Evolutionary conservation across 192 early-diverging fungal genomes (phyloP).

Genomic region (Backusella tuberculispora): DNA sequence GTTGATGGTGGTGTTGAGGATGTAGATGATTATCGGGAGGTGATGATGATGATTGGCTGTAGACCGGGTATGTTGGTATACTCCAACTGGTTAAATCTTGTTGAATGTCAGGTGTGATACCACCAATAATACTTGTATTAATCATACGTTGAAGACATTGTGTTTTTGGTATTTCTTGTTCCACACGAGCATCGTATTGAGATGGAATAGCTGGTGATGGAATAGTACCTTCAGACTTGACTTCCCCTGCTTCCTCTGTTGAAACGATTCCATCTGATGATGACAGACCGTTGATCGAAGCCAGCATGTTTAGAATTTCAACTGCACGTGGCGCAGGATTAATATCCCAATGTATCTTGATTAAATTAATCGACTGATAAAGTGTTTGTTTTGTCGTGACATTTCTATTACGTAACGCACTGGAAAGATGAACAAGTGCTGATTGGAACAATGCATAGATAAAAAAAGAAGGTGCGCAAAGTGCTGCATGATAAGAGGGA

Average conservation of each 20-base stretch:
- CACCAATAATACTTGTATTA: conserved; percentile 25
- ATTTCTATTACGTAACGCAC: background rate
- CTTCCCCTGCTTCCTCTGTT: background rate
- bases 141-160: conserved; percentile 26
- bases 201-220: conserved; percentile 2
- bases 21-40: background rate
- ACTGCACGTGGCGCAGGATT: conserved; percentile 17
- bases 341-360: background rate
- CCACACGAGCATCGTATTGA: background rate
- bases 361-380: conserved; percentile 13
- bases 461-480: conserved; percentile 7
- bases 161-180: conserved; percentile 15
- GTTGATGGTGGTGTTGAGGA: background rate
- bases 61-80: background rate
- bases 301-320: conserved; percentile 22
- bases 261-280: background rate
- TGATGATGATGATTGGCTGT: background rate
- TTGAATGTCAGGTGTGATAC: conserved; percentile 27
- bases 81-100: background rate
- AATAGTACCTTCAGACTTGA: background rate
- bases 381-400: background rate
- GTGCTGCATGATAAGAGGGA: background rate
- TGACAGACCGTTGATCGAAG: background rate
- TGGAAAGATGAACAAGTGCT: conserved; percentile 23
- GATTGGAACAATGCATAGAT: conserved; percentile 26